phyloP scores from a whole-genome alignment of 2,329 filamentous ascomycete genomes.

The Colletotrichum aenigma region DNA sequence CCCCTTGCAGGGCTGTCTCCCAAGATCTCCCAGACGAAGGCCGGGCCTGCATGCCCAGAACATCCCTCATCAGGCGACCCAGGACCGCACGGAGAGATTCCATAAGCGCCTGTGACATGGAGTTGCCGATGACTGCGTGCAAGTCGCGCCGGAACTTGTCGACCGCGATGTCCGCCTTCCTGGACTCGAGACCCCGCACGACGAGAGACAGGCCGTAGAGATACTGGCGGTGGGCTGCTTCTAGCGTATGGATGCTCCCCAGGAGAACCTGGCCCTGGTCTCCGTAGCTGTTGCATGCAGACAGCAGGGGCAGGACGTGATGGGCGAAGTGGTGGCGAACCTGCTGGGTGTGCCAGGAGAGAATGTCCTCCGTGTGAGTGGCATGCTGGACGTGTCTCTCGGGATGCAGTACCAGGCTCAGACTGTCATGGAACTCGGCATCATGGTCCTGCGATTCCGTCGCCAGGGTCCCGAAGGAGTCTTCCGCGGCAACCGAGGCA shows the following conservation, averaged over 20 bases:
- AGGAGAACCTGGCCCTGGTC: conserved; percentile 52
- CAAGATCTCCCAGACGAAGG: conserved; percentile 5
- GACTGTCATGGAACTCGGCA: conserved; percentile 52
- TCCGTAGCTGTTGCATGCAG: conserved; percentile 46
- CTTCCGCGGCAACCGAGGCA: conserved; percentile 57
- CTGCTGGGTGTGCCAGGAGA: conserved; percentile 66
- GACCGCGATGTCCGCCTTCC: conserved; percentile 40
- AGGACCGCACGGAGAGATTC: conserved; percentile 60
- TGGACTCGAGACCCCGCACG: conserved; percentile 47
- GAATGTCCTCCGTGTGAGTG: conserved; percentile 57
- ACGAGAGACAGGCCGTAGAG: conserved; percentile 59
- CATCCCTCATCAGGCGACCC: conserved; percentile 47
- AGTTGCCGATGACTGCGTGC: conserved; percentile 69
- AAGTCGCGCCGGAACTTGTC: conserved; percentile 64
- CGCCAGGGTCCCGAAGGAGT: conserved; percentile 55
- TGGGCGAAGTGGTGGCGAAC: conserved; percentile 64
- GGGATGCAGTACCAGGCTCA: conserved; percentile 59
- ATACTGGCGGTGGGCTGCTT: conserved; percentile 63
- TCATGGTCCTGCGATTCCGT: conserved; percentile 48
- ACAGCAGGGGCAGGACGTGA: conserved; percentile 61
- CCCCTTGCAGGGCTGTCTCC: conserved; percentile 23
- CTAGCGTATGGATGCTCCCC: conserved; percentile 60
- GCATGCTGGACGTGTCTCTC: conserved; percentile 50
- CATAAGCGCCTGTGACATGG: conserved; percentile 58
- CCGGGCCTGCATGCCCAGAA: conserved; percentile 40